Evolutionary conservation across 805 yeast genomes (phyloP).

Genomic region (Jamesozyma piceae): DNA sequence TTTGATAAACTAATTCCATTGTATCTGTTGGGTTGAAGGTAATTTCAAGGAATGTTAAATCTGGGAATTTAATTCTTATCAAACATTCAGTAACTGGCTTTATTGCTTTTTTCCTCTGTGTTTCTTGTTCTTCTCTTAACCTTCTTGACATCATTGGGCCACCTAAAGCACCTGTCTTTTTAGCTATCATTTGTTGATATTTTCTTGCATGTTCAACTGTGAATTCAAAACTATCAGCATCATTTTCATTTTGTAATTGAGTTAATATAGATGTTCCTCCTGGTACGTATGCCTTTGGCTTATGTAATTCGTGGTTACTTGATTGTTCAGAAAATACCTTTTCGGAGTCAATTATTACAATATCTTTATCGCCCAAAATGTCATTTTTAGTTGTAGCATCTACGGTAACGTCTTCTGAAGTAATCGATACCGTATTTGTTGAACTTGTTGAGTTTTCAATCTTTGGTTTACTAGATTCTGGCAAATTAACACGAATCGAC

Average conservation of each 20-base stretch:
- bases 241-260: constrained; percentile 14
- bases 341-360: not conserved
- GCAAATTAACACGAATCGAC: constrained; percentile 6
- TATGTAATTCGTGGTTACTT: constrained; percentile 9
- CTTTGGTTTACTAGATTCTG: not conserved
- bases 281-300: constrained; percentile 19
- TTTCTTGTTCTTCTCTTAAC: constrained; percentile 31
- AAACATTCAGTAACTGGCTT: constrained; percentile 26
- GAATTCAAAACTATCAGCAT: constrained; percentile 35
- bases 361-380: too few relatives aligned
- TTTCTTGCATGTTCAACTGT: constrained; percentile 43
- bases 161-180: constrained; percentile 31
- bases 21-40: constrained; percentile 40
- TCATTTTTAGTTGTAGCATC: too few relatives aligned
- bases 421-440: too few relatives aligned
- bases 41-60: constrained; percentile 42
- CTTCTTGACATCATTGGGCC: constrained; percentile 38
- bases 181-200: constrained; percentile 42
- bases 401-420: too few relatives aligned
- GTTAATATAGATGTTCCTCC: constrained; percentile 7
- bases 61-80: constrained; percentile 51
- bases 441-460: too few relatives aligned
- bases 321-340: too few relatives aligned
- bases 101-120: constrained; percentile 15
- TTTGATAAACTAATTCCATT: constrained; percentile 23